Evolutionary conservation across 768 basidiomycete genomes (phyloP).

Genomic region (Neoboletus brunneissimus): DNA sequence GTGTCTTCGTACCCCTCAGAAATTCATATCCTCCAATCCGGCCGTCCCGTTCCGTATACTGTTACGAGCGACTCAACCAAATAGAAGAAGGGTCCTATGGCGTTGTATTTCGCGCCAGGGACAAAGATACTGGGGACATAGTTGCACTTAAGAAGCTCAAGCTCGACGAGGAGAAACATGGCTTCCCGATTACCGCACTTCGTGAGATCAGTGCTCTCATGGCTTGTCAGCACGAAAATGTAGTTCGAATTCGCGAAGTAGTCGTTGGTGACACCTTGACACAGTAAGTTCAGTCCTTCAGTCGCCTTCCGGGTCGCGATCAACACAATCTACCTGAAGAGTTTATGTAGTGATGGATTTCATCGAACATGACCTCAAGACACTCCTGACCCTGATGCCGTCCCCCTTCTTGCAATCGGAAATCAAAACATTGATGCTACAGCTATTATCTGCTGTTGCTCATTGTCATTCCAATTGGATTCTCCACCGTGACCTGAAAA

Average conservation of each 20-base stretch:
- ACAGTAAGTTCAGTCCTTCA: slow-evolving; percentile 67
- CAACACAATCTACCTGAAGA: slow-evolving; percentile 42
- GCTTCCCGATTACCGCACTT: slow-evolving; percentile 95
- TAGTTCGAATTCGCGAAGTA: slow-evolving; percentile 94
- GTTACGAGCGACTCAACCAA: slow-evolving; percentile 91
- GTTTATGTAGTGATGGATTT: slow-evolving; percentile 99
- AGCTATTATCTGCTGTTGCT: slow-evolving; percentile 87
- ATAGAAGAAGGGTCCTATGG: slow-evolving; percentile 99
- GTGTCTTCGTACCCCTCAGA: slow-evolving; percentile 72
- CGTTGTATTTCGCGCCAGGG: slow-evolving; percentile 92
- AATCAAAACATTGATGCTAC: slow-evolving; percentile 94
- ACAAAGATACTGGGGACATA: slow-evolving; percentile 92
- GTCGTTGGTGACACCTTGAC: slow-evolving; percentile 98
- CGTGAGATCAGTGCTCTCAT: slow-evolving; percentile 96
- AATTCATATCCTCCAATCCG: slow-evolving; percentile 73
- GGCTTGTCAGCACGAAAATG: slow-evolving; percentile 91
- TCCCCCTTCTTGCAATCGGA: slow-evolving; percentile 96
- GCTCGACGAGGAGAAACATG: slow-evolving; percentile 97
- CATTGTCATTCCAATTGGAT: slow-evolving; percentile 98
- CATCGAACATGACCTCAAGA: slow-evolving; percentile 98
- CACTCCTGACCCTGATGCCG: slow-evolving; percentile 91
- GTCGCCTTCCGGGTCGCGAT: slow-evolving; percentile 4
- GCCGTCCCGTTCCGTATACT: slow-evolving; percentile 91
- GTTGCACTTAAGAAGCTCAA: slow-evolving; percentile 98
- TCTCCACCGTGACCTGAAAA: slow-evolving; percentile 94